These are phyloP conservation scores for Geotrichum aggregatum DNA, from an alignment of 1,139 yeast species.

Conservation along the genomic window DNA sequence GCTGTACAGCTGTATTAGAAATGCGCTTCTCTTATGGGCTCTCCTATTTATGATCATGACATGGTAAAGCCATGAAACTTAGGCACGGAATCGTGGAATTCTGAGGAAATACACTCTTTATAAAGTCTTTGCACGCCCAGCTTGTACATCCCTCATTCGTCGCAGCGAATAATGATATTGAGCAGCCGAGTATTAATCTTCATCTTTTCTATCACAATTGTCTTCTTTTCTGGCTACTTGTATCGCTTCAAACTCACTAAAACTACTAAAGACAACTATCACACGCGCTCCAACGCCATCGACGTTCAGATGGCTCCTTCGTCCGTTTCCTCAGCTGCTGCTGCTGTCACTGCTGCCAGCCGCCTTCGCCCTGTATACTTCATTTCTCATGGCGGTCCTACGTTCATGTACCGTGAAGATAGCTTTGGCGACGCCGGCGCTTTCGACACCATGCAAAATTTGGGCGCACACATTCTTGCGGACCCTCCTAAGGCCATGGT, in stretches of 20 bases:
- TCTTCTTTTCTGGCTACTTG: not conserved
- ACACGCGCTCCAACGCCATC: not conserved
- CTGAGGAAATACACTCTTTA: no score
- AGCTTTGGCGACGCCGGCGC: constrained; percentile 49
- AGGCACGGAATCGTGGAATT: no score
- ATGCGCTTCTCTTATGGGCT: no score
- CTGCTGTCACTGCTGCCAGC: constrained; percentile 2
- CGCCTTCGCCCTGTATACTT: constrained; percentile 52
- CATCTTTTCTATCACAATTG: not conserved
- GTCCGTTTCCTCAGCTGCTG: not conserved
- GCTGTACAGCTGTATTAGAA: no score
- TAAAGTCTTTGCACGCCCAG: no score
- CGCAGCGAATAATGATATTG: no score
- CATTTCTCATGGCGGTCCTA: constrained; percentile 77
- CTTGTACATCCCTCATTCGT: no score
- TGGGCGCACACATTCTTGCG: constrained; percentile 51
- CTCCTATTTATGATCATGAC: no score
- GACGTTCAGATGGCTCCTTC: not conserved
- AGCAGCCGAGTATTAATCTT: not conserved
- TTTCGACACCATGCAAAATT: constrained; percentile 45
- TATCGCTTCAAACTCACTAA: not conserved
- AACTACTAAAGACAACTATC: not conserved
- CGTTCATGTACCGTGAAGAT: constrained; percentile 53
- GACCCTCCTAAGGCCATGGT: constrained; percentile 56
- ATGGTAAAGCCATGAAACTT: no score